Percentiles rank a stretch among this genome's conserved stretches.
Evolutionary conservation across 305 asterid species (phyloP).

Genomic region (Ruellia speciosa): DNA sequence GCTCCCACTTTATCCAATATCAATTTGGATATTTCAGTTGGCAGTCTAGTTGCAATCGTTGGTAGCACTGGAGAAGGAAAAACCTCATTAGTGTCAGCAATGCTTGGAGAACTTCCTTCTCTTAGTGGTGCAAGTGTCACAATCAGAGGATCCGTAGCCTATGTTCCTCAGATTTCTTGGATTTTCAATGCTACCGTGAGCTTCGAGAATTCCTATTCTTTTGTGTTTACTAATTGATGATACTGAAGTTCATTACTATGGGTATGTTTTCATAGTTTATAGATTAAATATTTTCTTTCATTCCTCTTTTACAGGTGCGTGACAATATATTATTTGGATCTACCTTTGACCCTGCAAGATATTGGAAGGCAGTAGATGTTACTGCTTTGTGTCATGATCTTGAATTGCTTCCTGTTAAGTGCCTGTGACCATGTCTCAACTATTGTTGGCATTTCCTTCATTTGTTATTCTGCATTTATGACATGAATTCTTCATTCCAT

Average conservation of each 20-base stretch:
- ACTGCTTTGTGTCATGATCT: slow-evolving; percentile 83
- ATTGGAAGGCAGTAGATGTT: slow-evolving; percentile 71
- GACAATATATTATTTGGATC: slow-evolving; percentile 85
- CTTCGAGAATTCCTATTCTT: slow-evolving; percentile 8
- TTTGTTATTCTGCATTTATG: slow-evolving; percentile 13
- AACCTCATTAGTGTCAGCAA: slow-evolving; percentile 83
- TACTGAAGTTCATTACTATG: background rate
- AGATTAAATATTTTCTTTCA: slow-evolving; percentile 10
- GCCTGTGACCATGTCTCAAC: slow-evolving; percentile 11
- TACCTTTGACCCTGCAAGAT: slow-evolving; percentile 51
- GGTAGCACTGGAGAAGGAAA: slow-evolving; percentile 98
- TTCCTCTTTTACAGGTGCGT: slow-evolving; percentile 52
- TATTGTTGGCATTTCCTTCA: slow-evolving; percentile 7
- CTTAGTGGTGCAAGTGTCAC: slow-evolving; percentile 51
- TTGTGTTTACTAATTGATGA: background rate
- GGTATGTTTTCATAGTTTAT: slow-evolving; percentile 13
- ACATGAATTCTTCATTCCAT: slow-evolving; percentile 16
- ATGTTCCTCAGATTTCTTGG: slow-evolving; percentile 96
- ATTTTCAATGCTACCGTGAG: slow-evolving; percentile 92
- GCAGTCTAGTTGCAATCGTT: slow-evolving; percentile 82
- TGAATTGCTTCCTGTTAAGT: slow-evolving; percentile 76
- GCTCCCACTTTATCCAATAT: slow-evolving; percentile 72
- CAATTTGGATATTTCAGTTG: slow-evolving; percentile 74
- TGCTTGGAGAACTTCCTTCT: slow-evolving; percentile 93
- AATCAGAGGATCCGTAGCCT: slow-evolving; percentile 83